Percentiles rank a stretch among this genome's conserved stretches.
phyloP scores from a whole-genome alignment of 1,284 basidiomycete species.

The Heterobasidion occidentale region DNA sequence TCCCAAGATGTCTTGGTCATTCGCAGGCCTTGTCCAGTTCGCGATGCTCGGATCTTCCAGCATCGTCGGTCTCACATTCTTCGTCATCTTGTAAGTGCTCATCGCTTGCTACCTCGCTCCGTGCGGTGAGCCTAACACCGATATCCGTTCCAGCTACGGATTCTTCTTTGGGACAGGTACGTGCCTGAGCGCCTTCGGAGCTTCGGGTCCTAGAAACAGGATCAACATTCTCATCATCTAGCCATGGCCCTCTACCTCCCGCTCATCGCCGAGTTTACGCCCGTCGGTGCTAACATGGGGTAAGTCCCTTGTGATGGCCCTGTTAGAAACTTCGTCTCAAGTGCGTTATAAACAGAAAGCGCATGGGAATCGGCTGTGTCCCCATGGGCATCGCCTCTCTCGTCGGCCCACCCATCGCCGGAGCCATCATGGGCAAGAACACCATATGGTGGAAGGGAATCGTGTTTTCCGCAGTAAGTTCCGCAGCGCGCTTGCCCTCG shows the following conservation, averaged over 20 bases:
- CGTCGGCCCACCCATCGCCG: constrained; percentile 11
- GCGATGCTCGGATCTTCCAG: constrained; percentile 16
- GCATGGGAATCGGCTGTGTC: constrained; percentile 8
- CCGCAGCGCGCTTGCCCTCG: neutral
- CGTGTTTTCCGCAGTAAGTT: constrained; percentile 7
- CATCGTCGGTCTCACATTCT: constrained; percentile 15
- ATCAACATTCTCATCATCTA: neutral
- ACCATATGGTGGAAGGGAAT: constrained; percentile 9
- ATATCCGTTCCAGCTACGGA: constrained; percentile 10
- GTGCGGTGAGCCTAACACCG: neutral
- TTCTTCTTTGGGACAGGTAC: constrained; percentile 17
- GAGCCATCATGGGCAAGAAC: constrained; percentile 10
- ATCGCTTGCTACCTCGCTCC: neutral
- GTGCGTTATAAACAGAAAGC: constrained; percentile 3
- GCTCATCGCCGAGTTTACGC: constrained; percentile 1
- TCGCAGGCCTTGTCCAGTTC: constrained; percentile 13
- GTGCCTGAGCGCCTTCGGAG: too few relatives aligned
- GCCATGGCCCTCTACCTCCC: constrained; percentile 4
- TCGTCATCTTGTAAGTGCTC: constrained; percentile 13
- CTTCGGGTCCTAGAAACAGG: neutral
- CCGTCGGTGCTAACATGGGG: constrained; percentile 1
- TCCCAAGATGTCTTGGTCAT: neutral
- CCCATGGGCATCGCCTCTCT: constrained; percentile 8
- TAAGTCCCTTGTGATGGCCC: neutral
- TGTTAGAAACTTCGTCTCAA: neutral